Conservation (phyloP, 2,329 filamentous ascomycete genomes). For the Trichoderma sp. region DNA sequence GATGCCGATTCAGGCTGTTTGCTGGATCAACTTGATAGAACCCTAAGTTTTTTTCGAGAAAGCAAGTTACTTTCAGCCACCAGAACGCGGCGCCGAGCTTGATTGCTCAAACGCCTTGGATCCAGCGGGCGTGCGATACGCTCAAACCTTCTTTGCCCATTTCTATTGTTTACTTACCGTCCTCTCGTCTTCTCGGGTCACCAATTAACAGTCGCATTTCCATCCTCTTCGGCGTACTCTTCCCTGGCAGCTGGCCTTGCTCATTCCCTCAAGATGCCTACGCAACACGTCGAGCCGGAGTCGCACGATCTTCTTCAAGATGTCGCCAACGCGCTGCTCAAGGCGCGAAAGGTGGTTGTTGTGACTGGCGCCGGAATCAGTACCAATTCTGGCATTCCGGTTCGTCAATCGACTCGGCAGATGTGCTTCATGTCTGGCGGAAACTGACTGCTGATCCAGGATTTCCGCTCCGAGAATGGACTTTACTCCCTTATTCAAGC, state of each 20-base stretch:
- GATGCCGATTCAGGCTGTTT: constrained; percentile 31
- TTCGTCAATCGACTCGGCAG: constrained; percentile 43
- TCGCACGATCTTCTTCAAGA: constrained; percentile 61
- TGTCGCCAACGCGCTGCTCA: constrained; percentile 66
- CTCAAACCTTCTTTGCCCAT: neutral
- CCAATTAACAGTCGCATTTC: neutral
- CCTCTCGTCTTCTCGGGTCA: neutral
- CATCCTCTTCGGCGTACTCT: neutral
- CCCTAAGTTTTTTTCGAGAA: neutral
- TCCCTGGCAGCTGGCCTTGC: neutral
- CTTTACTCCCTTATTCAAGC: constrained; percentile 73
- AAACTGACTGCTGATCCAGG: constrained; percentile 48
- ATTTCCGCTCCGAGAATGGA: constrained; percentile 73
- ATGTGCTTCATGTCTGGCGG: constrained; percentile 3
- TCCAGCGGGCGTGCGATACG: neutral
- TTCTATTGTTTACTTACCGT: neutral
- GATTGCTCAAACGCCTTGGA: constrained; percentile 19
- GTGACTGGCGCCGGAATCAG: constrained; percentile 75
- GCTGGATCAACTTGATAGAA: constrained; percentile 18
- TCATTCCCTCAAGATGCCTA: constrained; percentile 55
- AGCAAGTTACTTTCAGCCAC: neutral
- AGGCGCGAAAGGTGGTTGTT: constrained; percentile 70
- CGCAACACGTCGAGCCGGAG: constrained; percentile 56
- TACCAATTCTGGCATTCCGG: constrained; percentile 76
- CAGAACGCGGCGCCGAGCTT: constrained; percentile 12